These are phyloP conservation scores for Agroathelia rolfsii DNA, from an alignment of 1,284 basidiomycete genomes.

Conservation along the genomic window DNA sequence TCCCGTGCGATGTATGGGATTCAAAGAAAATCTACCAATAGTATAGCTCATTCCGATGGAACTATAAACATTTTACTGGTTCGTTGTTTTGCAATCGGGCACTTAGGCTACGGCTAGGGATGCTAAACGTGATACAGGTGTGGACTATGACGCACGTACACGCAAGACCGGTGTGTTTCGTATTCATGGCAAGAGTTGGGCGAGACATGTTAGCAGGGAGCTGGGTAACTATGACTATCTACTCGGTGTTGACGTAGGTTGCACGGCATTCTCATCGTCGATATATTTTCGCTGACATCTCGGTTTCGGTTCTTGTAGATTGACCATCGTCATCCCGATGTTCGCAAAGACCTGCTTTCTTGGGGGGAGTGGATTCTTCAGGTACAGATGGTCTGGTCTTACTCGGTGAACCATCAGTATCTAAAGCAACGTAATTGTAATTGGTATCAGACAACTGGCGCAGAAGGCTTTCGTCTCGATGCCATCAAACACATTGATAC, in stretches of 20 bases:
- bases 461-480: constrained; percentile 77
- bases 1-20: not conserved
- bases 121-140: constrained; percentile 32
- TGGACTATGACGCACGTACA: constrained; percentile 79
- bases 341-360: constrained; percentile 50
- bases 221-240: constrained; percentile 77
- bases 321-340: constrained; percentile 79
- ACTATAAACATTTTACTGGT: constrained; percentile 67
- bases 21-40: constrained; percentile 18
- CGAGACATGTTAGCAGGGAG: constrained; percentile 55
- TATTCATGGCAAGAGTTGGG: constrained; percentile 62
- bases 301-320: constrained; percentile 36
- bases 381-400: constrained; percentile 24
- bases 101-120: constrained; percentile 4
- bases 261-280: not conserved
- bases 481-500: constrained; percentile 81
- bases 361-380: constrained; percentile 70
- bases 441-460: constrained; percentile 57
- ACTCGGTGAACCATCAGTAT: constrained; percentile 2
- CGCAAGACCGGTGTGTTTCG: constrained; percentile 55
- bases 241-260: constrained; percentile 55
- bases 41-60: constrained; percentile 68
- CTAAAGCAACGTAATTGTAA: constrained; percentile 3
- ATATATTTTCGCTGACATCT: not conserved
- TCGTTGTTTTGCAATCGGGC: constrained; percentile 9